Evolutionary conservation across 73 alveolate species (phyloP), one percentile per base, ranked within the genome.

Genomic region (Paramecium sexaurelia): DNA sequence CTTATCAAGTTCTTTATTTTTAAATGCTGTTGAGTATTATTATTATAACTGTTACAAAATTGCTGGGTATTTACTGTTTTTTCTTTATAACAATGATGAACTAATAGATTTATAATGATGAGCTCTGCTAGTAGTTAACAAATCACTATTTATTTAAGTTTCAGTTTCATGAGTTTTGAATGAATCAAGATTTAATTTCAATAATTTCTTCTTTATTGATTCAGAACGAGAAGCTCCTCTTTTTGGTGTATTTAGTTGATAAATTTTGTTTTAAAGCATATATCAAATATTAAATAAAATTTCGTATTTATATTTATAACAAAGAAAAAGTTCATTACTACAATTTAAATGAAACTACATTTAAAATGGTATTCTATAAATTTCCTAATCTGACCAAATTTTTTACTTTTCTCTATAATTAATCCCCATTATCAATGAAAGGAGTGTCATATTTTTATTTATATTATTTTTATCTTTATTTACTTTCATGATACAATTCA

Each of bases 401-500:
- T 43, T 78, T 78, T 9, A 78, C 90, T 78, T 78, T 78, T 15
- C 73, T 78, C 24, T 78, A 78, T 22, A 78, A 9, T 41, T 78
- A 78, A 78, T 78, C 71, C 29, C 61, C 90, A 78, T 78, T 78
- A 9, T 41, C 69, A 37, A 78, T 41, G 27, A 24, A 24, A 41
- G 40, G 73, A 71, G 29, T 71, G 13, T 78, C 40, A 45, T 29
- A 78, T 41, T 78, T 39, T 45, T 78, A 29, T 45, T 78, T n/a
- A 78, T 78, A 78, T 45, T 78, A 78, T 43, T 78, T 78, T 39
- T 78, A 45, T 45, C 90, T 78, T 45, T 39, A 78, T 24, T 78
- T 78, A 43, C 90, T 78, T n/a, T 78, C 90, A 40, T 43, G 69
- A 78, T 78, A 78, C 55, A 78, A 78, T n/a, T 78, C 90, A 78